Evolutionary conservation across 2,329 filamentous ascomycete species (phyloP).

Genomic region (Didymella glomerata): DNA sequence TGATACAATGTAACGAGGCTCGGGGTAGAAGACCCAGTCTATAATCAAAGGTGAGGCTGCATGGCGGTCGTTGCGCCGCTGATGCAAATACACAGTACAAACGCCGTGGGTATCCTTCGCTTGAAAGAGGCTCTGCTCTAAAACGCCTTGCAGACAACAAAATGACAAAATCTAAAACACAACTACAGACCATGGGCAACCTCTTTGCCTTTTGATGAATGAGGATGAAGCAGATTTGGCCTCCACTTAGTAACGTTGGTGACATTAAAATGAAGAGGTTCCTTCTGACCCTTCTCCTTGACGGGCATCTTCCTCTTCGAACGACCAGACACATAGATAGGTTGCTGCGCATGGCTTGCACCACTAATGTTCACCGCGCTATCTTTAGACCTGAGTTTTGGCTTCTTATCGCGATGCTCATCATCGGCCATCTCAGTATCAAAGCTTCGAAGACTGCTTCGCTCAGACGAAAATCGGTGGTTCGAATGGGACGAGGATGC

Average conservation of each 20-base stretch:
- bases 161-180: not conserved
- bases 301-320: constrained; percentile 54
- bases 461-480: constrained; percentile 44
- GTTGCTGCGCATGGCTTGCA: constrained; percentile 35
- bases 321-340: constrained; percentile 52
- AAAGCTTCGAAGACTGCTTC: constrained; percentile 50
- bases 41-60: not conserved
- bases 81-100: constrained; percentile 20
- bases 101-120: constrained; percentile 40
- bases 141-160: constrained; percentile 25
- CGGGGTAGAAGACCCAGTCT: constrained; percentile 2
- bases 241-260: constrained; percentile 48
- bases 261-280: constrained; percentile 52
- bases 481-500: constrained; percentile 29
- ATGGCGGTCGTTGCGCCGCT: not conserved
- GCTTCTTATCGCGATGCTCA: constrained; percentile 53
- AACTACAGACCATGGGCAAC: constrained; percentile 31
- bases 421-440: constrained; percentile 49
- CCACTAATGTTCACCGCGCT: constrained; percentile 45
- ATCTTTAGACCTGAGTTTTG: constrained; percentile 49
- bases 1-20: constrained; percentile 7
- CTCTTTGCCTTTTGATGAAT: constrained; percentile 50
- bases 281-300: constrained; percentile 49
- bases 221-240: constrained; percentile 44
- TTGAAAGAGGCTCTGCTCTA: constrained; percentile 32